Percentiles rank a stretch among this genome's conserved stretches.
Evolutionary conservation across 2,329 filamentous ascomycete species (phyloP).

Genomic region (Tolypocladium sp.): DNA sequence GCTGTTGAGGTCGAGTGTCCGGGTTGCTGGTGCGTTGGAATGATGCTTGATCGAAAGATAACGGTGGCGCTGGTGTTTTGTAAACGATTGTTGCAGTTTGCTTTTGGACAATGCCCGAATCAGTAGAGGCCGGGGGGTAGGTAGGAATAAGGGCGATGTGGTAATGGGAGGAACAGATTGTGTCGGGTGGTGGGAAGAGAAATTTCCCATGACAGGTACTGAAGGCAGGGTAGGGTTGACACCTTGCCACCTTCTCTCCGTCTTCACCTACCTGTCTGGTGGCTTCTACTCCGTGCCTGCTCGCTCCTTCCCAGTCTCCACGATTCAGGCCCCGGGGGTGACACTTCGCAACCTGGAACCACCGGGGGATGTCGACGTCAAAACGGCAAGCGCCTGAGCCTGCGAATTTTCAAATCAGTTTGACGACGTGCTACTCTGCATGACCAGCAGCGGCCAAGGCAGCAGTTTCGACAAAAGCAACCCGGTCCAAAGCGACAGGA

Average conservation of each 20-base stretch:
- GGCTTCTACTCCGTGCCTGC: not conserved
- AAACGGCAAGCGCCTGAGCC: not conserved
- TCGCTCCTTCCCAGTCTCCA: not conserved
- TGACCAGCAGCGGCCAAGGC: no score
- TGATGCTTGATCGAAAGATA: not conserved
- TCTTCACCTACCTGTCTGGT: not conserved
- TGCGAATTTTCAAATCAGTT: no score
- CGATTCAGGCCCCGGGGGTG: not conserved
- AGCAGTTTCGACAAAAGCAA: no score
- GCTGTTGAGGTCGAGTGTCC: not conserved
- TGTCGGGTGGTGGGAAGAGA: not conserved
- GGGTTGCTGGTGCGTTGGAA: not conserved
- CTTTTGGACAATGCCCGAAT: no score
- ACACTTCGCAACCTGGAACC: not conserved
- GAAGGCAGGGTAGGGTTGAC: not conserved
- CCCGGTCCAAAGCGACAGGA: no score
- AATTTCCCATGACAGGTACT: not conserved
- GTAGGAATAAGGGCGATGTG: not conserved
- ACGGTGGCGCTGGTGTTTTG: not conserved
- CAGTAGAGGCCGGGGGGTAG: no score
- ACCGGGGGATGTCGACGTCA: not conserved
- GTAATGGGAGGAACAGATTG: not conserved
- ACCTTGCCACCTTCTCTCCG: not conserved
- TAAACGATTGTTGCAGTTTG: no score
- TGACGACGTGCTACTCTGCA: no score